Percentiles rank a stretch among this genome's conserved stretches.
phyloP scores from a whole-genome alignment of 169 alveolate genomes.

The Plasmodium relictum region DNA sequence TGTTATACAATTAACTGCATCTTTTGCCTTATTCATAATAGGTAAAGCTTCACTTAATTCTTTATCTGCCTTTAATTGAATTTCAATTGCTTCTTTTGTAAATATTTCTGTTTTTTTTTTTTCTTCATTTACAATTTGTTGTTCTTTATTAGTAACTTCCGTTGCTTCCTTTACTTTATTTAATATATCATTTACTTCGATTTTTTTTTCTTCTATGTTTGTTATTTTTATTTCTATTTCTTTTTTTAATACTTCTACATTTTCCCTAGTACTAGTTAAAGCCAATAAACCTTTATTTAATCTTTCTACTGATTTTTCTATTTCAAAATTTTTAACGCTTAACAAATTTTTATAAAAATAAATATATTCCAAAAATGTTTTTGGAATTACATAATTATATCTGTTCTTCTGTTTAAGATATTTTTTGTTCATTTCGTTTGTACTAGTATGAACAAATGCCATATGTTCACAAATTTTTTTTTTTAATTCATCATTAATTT shows the following conservation, averaged over 20 bases:
- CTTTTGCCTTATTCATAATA: constrained; percentile 95
- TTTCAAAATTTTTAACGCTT: constrained; percentile 89
- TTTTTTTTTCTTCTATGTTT: constrained; percentile 69
- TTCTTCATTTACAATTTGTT: constrained; percentile 92
- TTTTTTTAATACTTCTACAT: constrained; percentile 59
- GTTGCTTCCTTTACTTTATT: constrained; percentile 93
- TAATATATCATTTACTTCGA: constrained; percentile 71
- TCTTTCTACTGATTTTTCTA: constrained; percentile 81
- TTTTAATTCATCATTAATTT: constrained; percentile 90
- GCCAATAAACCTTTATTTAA: constrained; percentile 69
- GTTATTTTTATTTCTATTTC: constrained; percentile 64
- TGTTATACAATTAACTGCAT: constrained; percentile 95
- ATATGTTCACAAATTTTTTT: constrained; percentile 91
- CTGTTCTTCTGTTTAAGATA: constrained; percentile 93
- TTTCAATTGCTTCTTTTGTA: constrained; percentile 92
- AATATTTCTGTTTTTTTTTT: constrained; percentile 91
- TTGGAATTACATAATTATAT: constrained; percentile 97
- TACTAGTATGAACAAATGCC: constrained; percentile 96
- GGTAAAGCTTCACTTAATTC: constrained; percentile 96
- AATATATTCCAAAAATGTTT: constrained; percentile 95
- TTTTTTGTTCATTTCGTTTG: constrained; percentile 92
- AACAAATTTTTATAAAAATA: constrained; percentile 93
- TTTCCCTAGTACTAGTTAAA: constrained; percentile 57
- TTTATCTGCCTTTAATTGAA: constrained; percentile 91
- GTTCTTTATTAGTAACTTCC: constrained; percentile 94